Evolutionary conservation across 192 early-diverging fungal species (phyloP).

Genomic region (Dispira simplex): DNA sequence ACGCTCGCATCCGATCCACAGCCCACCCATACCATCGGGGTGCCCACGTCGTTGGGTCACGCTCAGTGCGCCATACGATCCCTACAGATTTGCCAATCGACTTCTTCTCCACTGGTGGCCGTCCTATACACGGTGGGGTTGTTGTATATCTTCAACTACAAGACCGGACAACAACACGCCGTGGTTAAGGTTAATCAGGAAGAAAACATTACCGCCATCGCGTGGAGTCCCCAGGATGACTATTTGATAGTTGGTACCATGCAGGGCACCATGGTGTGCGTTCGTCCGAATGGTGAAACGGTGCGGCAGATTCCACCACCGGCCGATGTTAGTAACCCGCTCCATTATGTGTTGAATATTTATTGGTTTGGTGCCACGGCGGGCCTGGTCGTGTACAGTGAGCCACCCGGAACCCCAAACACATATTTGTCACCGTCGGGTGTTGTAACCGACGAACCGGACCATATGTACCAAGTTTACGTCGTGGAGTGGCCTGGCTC

Average conservation of each 20-base stretch:
- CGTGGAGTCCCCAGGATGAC: conserved; percentile 1
- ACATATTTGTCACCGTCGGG: neutral
- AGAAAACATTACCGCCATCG: neutral
- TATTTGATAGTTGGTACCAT: neutral
- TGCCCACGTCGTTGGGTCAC: neutral
- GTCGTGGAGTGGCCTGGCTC: neutral
- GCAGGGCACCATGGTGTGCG: neutral
- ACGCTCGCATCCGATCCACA: neutral
- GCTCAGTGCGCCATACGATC: neutral
- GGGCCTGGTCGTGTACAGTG: neutral
- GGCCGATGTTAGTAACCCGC: neutral
- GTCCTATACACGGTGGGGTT: conserved; percentile 9
- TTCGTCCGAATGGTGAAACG: neutral
- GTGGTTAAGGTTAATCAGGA: neutral
- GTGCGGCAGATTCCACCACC: neutral
- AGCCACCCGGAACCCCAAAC: neutral
- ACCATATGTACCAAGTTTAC: neutral
- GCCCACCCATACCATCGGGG: neutral
- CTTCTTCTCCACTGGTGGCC: neutral
- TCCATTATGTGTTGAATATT: neutral
- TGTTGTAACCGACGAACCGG: neutral
- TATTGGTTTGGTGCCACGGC: neutral
- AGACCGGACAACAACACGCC: neutral
- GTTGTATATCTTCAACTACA: neutral
- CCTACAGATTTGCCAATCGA: neutral